Evolutionary conservation across 1,139 yeast species (phyloP), one percentile per base, ranked within the genome.

Genomic region (Hemisphaericaspora subhashii): DNA sequence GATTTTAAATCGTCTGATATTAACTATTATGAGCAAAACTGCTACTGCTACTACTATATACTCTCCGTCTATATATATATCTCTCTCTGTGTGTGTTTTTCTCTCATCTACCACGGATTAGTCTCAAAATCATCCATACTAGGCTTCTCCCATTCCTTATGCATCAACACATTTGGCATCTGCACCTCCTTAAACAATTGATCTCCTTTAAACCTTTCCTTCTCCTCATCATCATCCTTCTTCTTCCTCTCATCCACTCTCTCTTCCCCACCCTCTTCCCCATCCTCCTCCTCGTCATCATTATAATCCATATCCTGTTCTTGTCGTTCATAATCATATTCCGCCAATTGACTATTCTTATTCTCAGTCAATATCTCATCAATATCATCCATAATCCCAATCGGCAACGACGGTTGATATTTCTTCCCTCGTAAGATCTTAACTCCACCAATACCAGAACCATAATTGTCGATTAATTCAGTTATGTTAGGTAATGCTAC

Each of bases 361-460:
- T 71, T 70, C 33, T 51, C 60, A 8, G 63, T 51, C 35, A 69
- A 48, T 5, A 83, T 69, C 33, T 81, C 85, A 48, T 82, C 89
- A 26, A 83, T 62, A 35, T 73, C 79, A 54, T 85, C 94, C 42
- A 79, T 61, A 3, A 83, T 62, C 5, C 68, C 71, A 21, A 78
- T 61, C 0, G 89, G 86, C 38, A 85, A 60, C 16, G 77, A 64
- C 2, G 94, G 92, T 53, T 80, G 85, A 51, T 67, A 80, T 41
- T 76, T 64, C 45, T 66, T 65, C 23, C 80, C 69, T 36, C 72
- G 58, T 32, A 66, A 63, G 33, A 69, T 65, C 34, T 71, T 62
- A 3, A 74, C 60, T 1, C 81, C 81, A 3, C 82, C 83, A 16
- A 75, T 54, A 3, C 86, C 86, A 1, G 82, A 70, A 1, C 88